Evolutionary conservation across 345 rosid genomes (phyloP).

Genomic region (Syzygium aqueum): DNA sequence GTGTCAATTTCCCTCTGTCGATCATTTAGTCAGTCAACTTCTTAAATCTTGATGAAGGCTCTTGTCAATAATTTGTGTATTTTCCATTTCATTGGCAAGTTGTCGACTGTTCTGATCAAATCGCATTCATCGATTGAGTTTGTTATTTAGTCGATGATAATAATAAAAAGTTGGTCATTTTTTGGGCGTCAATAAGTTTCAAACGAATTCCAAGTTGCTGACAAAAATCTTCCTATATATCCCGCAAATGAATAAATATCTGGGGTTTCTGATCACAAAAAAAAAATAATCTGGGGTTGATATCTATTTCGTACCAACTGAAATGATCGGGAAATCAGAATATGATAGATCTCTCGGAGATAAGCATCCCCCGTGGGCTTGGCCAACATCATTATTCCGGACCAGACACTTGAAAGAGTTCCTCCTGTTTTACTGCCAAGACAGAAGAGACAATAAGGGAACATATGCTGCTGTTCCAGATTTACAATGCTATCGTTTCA

Average conservation of each 20-base stretch:
- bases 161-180: neutral
- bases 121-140: neutral
- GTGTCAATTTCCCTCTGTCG: fast-evolving
- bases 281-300: neutral
- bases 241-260: neutral
- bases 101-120: neutral
- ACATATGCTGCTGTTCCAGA: neutral
- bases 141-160: neutral
- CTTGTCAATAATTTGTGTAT: neutral
- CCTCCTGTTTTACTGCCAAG: neutral
- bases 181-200: neutral
- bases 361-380: neutral
- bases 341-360: neutral
- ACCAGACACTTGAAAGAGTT: neutral
- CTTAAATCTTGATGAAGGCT: neutral
- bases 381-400: neutral
- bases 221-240: neutral
- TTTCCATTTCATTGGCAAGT: too few species aligned
- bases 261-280: neutral
- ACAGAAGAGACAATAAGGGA: neutral
- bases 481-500: neutral
- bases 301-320: neutral
- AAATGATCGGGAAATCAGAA: neutral
- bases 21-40: neutral
- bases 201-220: neutral